phyloP scores from a whole-genome alignment of 169 alveolate species.

The Plasmodium inui region DNA sequence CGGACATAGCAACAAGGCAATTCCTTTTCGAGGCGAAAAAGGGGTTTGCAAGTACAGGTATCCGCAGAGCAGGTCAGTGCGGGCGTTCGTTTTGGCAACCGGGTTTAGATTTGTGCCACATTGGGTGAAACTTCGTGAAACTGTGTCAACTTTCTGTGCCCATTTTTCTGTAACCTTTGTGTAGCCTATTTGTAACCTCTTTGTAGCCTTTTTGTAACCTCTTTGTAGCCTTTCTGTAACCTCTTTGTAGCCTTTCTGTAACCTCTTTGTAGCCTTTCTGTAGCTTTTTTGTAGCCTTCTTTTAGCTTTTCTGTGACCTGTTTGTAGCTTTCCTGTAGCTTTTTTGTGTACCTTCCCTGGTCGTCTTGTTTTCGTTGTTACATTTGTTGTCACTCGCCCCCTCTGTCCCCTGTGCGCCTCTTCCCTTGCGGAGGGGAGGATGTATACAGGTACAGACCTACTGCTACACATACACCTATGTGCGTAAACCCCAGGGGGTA shows the following conservation, averaged over 20 bases:
- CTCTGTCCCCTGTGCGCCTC: neutral
- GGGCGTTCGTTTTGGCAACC: neutral
- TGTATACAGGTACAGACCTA: neutral
- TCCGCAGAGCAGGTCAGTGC: neutral
- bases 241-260: neutral
- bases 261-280: too few species aligned
- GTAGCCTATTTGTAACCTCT: neutral
- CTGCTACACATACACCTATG: neutral
- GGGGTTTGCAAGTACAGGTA: neutral
- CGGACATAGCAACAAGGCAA: neutral
- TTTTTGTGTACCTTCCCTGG: too few species aligned
- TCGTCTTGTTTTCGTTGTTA: neutral
- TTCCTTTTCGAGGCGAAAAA: neutral
- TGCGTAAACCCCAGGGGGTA: neutral
- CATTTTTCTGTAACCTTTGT: neutral
- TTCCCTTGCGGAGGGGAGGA: neutral
- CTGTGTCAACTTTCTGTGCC: neutral
- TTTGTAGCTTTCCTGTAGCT: too few species aligned
- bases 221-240: neutral
- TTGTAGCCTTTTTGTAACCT: neutral
- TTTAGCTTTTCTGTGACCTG: too few species aligned
- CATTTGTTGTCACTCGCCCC: neutral
- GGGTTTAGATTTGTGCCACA: neutral
- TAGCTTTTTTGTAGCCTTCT: too few species aligned
- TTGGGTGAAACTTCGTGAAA: neutral